These are phyloP conservation scores for Fragosphaeria purpurea DNA, from an alignment of 2,329 filamentous ascomycete species.

Conservation along the genomic window DNA sequence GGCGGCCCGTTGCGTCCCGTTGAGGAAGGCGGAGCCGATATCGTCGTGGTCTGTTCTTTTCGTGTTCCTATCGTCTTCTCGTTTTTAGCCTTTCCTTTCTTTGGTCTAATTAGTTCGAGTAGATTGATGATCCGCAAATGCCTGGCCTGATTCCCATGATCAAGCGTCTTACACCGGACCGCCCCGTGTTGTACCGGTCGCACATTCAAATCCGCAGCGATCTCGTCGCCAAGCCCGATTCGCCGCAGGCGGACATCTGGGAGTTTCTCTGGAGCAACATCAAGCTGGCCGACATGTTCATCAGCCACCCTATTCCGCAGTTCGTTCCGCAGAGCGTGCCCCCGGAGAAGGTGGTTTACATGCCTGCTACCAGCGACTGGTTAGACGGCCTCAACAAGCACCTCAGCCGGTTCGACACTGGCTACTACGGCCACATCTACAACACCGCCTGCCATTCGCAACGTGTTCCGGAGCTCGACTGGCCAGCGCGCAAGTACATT, in stretches of 20 bases:
- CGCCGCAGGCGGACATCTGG: constrained; percentile 66
- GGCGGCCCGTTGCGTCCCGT: constrained; percentile 57
- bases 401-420: constrained; percentile 58
- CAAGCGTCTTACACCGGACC: constrained; percentile 58
- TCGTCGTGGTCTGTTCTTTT: constrained; percentile 48
- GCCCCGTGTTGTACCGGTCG: constrained; percentile 69
- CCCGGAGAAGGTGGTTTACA: constrained; percentile 56
- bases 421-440: constrained; percentile 68
- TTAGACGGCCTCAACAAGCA: constrained; percentile 72
- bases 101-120: not conserved
- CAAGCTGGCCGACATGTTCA: constrained; percentile 63
- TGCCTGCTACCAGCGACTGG: constrained; percentile 78
- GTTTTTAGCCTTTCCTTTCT: too few species aligned
- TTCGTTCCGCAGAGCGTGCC: constrained; percentile 65
- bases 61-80: not conserved
- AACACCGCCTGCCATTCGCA: constrained; percentile 50
- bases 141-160: constrained; percentile 66
- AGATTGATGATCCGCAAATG: constrained; percentile 80
- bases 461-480: constrained; percentile 48
- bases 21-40: constrained; percentile 61
- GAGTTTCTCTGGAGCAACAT: constrained; percentile 64
- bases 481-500: constrained; percentile 59
- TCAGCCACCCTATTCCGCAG: constrained; percentile 67
- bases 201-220: constrained; percentile 78
- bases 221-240: constrained; percentile 50